A percentile compares a stretch with the other conserved stretches of the same genome.
These are phyloP conservation scores for Boehmeria nivea DNA, from an alignment of 306 rosid genomes.

Conservation along the genomic window DNA sequence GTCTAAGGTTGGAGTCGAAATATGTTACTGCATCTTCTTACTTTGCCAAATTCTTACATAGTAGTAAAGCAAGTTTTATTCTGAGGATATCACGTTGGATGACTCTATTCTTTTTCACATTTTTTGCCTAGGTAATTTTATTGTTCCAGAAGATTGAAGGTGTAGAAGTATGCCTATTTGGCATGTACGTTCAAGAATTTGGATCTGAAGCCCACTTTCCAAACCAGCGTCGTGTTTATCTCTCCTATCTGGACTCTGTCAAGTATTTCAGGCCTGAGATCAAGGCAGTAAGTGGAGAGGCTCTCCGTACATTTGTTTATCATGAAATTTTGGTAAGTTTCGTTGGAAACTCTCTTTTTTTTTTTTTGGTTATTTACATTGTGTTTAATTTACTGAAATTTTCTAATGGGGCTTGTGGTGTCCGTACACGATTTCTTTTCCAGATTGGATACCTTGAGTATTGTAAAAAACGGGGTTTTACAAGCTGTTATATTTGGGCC, in stretches of 20 bases:
- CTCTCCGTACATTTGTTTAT: constrained; percentile 93
- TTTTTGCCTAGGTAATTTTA: constrained; percentile 57
- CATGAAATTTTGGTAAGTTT: constrained; percentile 87
- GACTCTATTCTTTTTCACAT: constrained; percentile 10
- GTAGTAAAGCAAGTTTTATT: neutral
- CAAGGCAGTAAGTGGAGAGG: constrained; percentile 85
- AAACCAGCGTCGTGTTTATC: constrained; percentile 95
- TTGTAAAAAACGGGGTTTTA: constrained; percentile 89
- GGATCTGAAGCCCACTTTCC: constrained; percentile 88
- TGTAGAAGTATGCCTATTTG: constrained; percentile 94
- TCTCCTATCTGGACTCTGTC: constrained; percentile 92
- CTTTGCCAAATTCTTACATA: neutral
- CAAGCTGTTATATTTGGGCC: constrained; percentile 99
- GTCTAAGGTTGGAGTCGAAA: constrained; percentile 64
- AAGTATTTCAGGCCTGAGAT: constrained; percentile 97
- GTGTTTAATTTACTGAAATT: constrained; percentile 5
- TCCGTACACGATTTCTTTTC: constrained; percentile 11
- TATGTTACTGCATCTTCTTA: neutral
- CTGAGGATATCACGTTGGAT: neutral
- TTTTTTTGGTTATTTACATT: constrained; percentile 3
- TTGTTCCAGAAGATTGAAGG: constrained; percentile 98
- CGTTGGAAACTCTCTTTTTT: neutral
- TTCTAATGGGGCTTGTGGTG: constrained; percentile 25
- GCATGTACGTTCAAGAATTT: constrained; percentile 99
- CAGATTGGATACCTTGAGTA: constrained; percentile 98